Percentiles rank a stretch among this genome's conserved stretches.
phyloP scores from a whole-genome alignment of 441 rosid species.

The Iberis amara region DNA sequence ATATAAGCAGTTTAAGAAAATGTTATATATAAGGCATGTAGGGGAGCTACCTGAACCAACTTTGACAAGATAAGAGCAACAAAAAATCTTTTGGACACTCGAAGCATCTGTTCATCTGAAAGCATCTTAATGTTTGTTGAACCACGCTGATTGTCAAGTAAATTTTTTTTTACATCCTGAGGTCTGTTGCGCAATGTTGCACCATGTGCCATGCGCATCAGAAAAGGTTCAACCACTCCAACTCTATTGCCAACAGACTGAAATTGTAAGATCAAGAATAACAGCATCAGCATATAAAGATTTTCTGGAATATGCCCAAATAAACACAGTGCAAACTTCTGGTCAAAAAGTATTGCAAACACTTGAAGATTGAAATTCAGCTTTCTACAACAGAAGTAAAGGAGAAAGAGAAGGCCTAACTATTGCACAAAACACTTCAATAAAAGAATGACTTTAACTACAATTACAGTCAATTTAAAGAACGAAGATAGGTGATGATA shows the following conservation, averaged over 20 bases:
- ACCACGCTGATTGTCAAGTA: slow-evolving; percentile 37
- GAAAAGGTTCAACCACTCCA: slow-evolving; percentile 89
- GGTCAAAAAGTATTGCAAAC: slow-evolving; percentile 11
- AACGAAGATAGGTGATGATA: slow-evolving; percentile 11
- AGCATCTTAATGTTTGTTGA: slow-evolving; percentile 40
- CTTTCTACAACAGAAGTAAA: slow-evolving; percentile 8
- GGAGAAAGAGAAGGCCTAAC: too few relatives aligned
- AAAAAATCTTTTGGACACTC: slow-evolving; percentile 92
- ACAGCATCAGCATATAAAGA: slow-evolving; percentile 20
- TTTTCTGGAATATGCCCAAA: slow-evolving; percentile 9
- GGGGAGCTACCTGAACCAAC: slow-evolving; percentile 69
- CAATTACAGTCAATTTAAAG: slow-evolving; percentile 15
- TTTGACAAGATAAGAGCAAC: slow-evolving; percentile 95
- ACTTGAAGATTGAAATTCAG: slow-evolving; percentile 14
- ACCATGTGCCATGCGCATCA: slow-evolving; percentile 99
- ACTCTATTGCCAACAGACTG: slow-evolving; percentile 97
- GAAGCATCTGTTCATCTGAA: slow-evolving; percentile 69
- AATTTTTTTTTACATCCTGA: slow-evolving; percentile 38
- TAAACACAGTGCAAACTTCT: slow-evolving; percentile 9
- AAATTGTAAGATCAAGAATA: slow-evolving; percentile 31
- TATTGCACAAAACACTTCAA: neutral
- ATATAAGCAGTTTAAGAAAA: slow-evolving; percentile 15
- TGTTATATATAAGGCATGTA: slow-evolving; percentile 13
- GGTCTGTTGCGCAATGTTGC: slow-evolving; percentile 60
- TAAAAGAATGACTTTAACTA: slow-evolving; percentile 7